Base-by-base conservation (phyloP, 495 filamentous ascomycete species). In the Xylaria flabelliformis region DNA sequence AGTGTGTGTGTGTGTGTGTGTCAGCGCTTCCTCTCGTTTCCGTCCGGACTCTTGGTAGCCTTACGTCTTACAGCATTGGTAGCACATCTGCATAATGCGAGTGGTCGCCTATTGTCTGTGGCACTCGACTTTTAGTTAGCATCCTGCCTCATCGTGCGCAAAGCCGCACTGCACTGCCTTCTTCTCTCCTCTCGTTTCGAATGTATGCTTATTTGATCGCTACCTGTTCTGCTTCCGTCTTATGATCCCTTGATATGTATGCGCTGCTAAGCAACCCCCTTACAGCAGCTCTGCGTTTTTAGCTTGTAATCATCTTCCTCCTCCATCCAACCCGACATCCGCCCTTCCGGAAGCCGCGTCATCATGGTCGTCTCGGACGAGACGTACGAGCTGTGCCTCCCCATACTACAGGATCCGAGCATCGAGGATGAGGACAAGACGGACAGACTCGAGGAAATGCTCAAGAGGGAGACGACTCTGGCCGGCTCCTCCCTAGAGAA, bases 371-470 rank as follows among this genome's bases (percentile, higher is more conserved):
- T 97, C 41, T 91, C 94, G 68, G 96, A 99, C 82, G 91, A 93
- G 71, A 88, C 95, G 21, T 95, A 96, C 83, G 96, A 97, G 78
- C 87, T 93, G 72, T 97, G 94, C 79, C 90, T 97, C 72, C 92
- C 93, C 41, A 86, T 98, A 78, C 90, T 99, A 58, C 90, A 95
- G 82, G 93, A 98, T 80, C 82, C 89, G 71, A 85, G 82, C 66
- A 83, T 97, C 32, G 93, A 97, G 73, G 97, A 98, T 75, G 97
- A 99, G 79, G 97, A 98, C 72, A 97, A 94, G 85, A 93, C 91
- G 3, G 97, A 99, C 80, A 94, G 91, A 82, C 85, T 97, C 64
- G 94, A 97, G 79, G 93, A 95, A 73, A 85, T 97, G 26, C 85
- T 98, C 72, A 90, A 90, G 80, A 90, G 90, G 69, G 91, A 94